These are phyloP conservation scores for Hericium alpestre DNA, from an alignment of 768 basidiomycete species.

Conservation along the genomic window DNA sequence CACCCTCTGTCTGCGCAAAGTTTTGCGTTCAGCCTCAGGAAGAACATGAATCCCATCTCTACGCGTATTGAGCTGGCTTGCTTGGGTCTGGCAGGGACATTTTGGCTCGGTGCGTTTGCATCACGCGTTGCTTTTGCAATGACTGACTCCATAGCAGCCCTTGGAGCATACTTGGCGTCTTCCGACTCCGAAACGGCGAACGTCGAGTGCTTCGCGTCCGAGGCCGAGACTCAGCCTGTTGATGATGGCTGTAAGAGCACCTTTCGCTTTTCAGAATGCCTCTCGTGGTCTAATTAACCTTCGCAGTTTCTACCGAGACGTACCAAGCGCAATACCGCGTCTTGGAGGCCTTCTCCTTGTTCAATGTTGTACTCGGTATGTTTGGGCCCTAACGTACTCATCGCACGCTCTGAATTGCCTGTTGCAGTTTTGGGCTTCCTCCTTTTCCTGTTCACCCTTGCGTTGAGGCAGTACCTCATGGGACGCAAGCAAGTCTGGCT, in stretches of 20 bases:
- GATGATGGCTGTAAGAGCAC: slow-evolving; percentile 53
- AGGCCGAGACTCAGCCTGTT: slow-evolving; percentile 38
- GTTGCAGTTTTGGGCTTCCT: slow-evolving; percentile 40
- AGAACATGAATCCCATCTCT: slow-evolving; percentile 66
- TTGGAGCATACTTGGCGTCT: slow-evolving; percentile 60
- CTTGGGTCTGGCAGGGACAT: slow-evolving; percentile 58
- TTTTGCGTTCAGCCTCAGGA: slow-evolving; percentile 52
- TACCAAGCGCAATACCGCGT: slow-evolving; percentile 87
- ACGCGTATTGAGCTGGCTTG: slow-evolving; percentile 67
- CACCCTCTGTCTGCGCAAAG: slow-evolving; percentile 23
- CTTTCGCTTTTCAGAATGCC: not conserved
- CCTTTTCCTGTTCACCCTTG: slow-evolving; percentile 32
- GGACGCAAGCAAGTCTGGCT: slow-evolving; percentile 52
- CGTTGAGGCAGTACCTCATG: slow-evolving; percentile 31
- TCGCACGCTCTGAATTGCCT: slow-evolving; percentile 6
- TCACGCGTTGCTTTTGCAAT: not conserved
- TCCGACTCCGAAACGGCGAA: slow-evolving; percentile 73
- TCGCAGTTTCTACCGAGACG: slow-evolving; percentile 68
- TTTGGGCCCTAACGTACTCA: slow-evolving; percentile 1
- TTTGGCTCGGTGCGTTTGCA: slow-evolving; percentile 61
- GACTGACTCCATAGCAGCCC: slow-evolving; percentile 33
- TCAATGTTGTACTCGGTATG: slow-evolving; percentile 65
- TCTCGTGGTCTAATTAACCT: not conserved
- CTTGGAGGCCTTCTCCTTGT: slow-evolving; percentile 67
- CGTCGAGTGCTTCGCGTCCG: slow-evolving; percentile 69